Percentiles rank a stretch among this genome's conserved stretches.
These are phyloP conservation scores for Artemisia annua DNA, from an alignment of 129 eudicot species.

Conservation along the genomic window DNA sequence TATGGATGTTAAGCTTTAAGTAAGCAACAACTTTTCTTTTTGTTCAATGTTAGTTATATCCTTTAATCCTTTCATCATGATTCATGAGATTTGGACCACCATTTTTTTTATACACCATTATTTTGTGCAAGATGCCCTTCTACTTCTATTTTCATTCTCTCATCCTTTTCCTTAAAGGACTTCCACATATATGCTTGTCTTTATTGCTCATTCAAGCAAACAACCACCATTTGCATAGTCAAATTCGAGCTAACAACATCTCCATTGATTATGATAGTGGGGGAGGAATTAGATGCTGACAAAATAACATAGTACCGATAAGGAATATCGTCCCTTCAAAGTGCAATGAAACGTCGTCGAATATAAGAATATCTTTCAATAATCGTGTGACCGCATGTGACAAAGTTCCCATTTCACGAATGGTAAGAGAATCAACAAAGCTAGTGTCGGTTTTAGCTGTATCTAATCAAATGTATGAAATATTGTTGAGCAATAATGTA, in stretches of 20 bases:
- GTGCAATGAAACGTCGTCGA: background rate
- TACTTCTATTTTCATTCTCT: slow-evolving; percentile 26
- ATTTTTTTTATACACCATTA: background rate
- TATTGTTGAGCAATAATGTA: background rate
- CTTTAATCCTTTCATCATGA: slow-evolving; percentile 29
- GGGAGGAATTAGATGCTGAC: slow-evolving; percentile 23
- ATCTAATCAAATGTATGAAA: background rate
- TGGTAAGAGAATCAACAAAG: background rate
- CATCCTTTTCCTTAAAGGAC: slow-evolving; percentile 23
- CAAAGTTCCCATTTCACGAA: slow-evolving; percentile 1
- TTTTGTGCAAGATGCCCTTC: slow-evolving; percentile 21
- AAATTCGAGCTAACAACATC: slow-evolving; percentile 20
- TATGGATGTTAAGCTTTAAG: slow-evolving; percentile 27
- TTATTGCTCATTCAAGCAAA: slow-evolving; percentile 24
- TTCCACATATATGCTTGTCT: slow-evolving; percentile 24
- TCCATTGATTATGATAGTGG: slow-evolving; percentile 13
- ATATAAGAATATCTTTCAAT: background rate
- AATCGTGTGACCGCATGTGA: background rate
- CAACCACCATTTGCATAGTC: slow-evolving; percentile 24
- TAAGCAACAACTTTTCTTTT: slow-evolving; percentile 29
- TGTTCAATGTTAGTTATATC: slow-evolving; percentile 7
- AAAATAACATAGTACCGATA: slow-evolving; percentile 24
- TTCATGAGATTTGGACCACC: slow-evolving; percentile 37
- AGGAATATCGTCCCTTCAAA: slow-evolving; percentile 29
- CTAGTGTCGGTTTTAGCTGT: background rate